Conservation (phyloP, 306 rosid genomes). For the Quercus aquifolioides region DNA sequence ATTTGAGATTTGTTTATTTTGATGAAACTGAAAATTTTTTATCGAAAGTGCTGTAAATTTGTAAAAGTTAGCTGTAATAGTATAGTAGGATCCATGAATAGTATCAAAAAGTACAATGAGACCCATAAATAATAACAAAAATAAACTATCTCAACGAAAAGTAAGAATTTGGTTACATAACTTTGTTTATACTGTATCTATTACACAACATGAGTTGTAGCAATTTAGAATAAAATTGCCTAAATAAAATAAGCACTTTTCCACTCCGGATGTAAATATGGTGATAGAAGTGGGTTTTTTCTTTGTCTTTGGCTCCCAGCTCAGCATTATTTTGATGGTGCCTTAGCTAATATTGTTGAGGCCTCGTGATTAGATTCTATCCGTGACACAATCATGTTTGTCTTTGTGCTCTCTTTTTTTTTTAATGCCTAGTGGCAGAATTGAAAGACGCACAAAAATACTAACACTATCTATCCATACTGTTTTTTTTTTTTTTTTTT, state of each 20-base stretch:
- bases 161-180: too few species aligned
- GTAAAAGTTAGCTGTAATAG: too few species aligned
- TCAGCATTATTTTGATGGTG: not conserved
- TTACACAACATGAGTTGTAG: too few species aligned
- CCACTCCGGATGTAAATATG: not conserved
- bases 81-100: rapidly evolving
- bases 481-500: too few species aligned
- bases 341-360: not conserved
- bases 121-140: too few species aligned
- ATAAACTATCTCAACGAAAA: too few species aligned
- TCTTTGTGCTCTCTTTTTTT: not conserved
- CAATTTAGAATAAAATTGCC: too few species aligned
- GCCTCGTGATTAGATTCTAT: not conserved
- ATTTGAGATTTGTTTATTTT: rapidly evolving
- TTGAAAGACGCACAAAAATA: not conserved
- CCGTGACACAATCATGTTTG: not conserved
- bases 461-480: not conserved
- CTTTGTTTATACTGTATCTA: too few species aligned
- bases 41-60: rapidly evolving
- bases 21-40: too few species aligned
- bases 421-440: not conserved
- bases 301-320: not conserved
- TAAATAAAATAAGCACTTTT: not conserved
- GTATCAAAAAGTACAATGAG: rapidly evolving
- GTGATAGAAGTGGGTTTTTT: not conserved